phyloP scores from a whole-genome alignment of 768 basidiomycete genomes.

The Collybiopsis confluens region DNA sequence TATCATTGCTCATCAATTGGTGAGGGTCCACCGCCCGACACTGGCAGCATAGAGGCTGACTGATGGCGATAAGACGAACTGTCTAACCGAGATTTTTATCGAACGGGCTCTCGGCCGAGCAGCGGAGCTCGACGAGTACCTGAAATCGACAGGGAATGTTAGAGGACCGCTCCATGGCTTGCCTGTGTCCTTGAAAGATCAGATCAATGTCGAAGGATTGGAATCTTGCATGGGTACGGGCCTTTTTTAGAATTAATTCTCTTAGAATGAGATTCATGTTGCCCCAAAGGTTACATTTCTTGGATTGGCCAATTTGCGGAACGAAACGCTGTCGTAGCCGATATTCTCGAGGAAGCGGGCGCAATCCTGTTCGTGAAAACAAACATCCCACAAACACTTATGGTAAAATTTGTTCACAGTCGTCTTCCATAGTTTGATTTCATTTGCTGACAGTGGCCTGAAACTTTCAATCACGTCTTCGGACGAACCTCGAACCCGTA shows the following conservation, averaged over 20 bases:
- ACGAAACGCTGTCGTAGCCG: conserved; percentile 57
- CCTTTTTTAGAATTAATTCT: background rate
- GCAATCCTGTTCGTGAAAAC: conserved; percentile 72
- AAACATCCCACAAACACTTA: conserved; percentile 74
- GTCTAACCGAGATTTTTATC: conserved; percentile 80
- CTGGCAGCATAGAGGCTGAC: background rate
- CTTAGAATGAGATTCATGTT: background rate
- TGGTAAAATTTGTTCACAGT: conserved; percentile 39
- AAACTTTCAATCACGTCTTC: conserved; percentile 76
- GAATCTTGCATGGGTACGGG: conserved; percentile 64
- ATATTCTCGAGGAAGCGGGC: conserved; percentile 62
- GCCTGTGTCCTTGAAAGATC: conserved; percentile 74
- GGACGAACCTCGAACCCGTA: conserved; percentile 75
- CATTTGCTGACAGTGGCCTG: conserved; percentile 50
- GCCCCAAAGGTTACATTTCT: conserved; percentile 58
- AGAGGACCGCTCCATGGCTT: conserved; percentile 75
- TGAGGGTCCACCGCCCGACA: conserved; percentile 25
- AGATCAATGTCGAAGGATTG: conserved; percentile 61
- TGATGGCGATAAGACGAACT: conserved; percentile 54
- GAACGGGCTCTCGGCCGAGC: conserved; percentile 66
- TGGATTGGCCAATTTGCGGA: conserved; percentile 61
- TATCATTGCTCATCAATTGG: conserved; percentile 74
- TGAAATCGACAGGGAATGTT: conserved; percentile 56
- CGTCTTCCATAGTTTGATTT: background rate
- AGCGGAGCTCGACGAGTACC: conserved; percentile 56